Conservation (phyloP, 306 rosid genomes). For the Casuarina equisetifolia region DNA sequence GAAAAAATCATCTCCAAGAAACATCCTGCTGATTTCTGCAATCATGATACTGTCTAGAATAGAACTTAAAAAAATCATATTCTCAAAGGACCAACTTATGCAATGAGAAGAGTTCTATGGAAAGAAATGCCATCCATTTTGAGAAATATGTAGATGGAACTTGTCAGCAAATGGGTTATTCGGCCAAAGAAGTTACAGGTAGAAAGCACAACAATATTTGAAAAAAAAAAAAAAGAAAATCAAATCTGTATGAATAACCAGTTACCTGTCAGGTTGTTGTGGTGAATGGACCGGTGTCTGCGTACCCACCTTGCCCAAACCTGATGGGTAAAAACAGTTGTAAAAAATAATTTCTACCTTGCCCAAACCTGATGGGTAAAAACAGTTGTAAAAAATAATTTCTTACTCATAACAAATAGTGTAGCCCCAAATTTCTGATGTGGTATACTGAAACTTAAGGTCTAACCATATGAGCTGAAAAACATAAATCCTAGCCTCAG, state of each 20-base stretch:
- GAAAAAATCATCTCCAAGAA: not conserved
- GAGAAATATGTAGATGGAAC: not conserved
- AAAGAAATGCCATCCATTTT: not conserved
- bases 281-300: conserved; percentile 86
- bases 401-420: not conserved
- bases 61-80: not conserved
- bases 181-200: not conserved
- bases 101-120: not conserved
- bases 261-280: conserved; percentile 58
- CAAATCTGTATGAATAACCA: conserved; percentile 5
- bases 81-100: not conserved
- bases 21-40: not conserved
- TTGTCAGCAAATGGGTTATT: not conserved
- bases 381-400: not conserved
- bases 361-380: conserved; percentile 68
- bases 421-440: not conserved
- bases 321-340: conserved; percentile 48
- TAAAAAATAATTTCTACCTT: too few species aligned
- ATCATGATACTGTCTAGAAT: not conserved
- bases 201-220: too few species aligned
- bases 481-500: not conserved
- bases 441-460: not conserved
- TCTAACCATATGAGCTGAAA: not conserved
- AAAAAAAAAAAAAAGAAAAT: not conserved
- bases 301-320: conserved; percentile 82